Base-by-base conservation (phyloP, 257 asterid genomes). In the Capsicum baccatum region DNA sequence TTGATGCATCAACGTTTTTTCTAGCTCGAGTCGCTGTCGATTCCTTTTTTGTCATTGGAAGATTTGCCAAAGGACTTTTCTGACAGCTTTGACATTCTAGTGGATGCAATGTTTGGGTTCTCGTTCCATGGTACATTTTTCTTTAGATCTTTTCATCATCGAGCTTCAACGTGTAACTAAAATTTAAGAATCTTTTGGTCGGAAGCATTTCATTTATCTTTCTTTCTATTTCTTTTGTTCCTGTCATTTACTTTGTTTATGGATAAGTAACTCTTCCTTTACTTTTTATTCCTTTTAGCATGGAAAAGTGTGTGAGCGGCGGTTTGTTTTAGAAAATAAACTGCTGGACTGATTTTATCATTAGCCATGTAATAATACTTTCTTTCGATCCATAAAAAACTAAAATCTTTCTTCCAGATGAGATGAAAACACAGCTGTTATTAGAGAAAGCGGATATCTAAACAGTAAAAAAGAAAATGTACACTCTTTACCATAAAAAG, bases 31-130 rank as follows among this genome's bases (percentile, higher is more conserved):
- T 93, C 97, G 35, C 87, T 96, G 81, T 91, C 97, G 62, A 64
- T 93, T 86, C 97, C 98, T 89, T 92, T 96, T 93, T 86, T 96
- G 83, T 88, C 97, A 26, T 91, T 88, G 85, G 98, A 96, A 88
- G 96, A 93, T 81, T 91, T 96, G 42, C 93, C 97, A 4, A 85
- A 26, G 90, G 95, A 96, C 89, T 86, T 96, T 33, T 92, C 95
- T 4, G 88, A 91, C 82, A 92, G 88, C 88, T 96, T 92, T 78
- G 97, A 94, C 87, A 84, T 94, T 83, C 68, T 94, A 66, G 91
- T 96, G 81, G 98, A 96, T 93, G 98, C 98, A 60, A 90, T 96
- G 84, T 94, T 94, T 80, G 99, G 98, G 83, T 94, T 96, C 91
- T 96, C 98, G 60, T 95, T 95, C 90, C 98, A 93, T 58, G 99